A percentile compares a stretch with the other conserved stretches of the same genome.
Evolutionary conservation across 192 early-diverging fungal species (phyloP).

Genomic region (Allomyces arbusculus): DNA sequence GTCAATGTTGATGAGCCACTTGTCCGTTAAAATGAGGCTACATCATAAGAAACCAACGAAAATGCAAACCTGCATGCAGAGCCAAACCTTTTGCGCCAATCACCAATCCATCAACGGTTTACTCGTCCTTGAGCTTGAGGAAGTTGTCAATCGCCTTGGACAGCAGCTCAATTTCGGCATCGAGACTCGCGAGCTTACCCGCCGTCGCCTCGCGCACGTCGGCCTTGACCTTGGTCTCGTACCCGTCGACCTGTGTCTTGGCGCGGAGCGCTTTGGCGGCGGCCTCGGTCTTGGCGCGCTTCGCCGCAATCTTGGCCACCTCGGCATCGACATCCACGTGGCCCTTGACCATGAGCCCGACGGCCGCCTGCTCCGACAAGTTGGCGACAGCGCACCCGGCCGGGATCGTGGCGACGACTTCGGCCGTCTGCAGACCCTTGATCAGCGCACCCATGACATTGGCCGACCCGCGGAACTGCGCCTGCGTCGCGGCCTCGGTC

Average conservation of each 20-base stretch:
- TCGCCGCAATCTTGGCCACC: conserved; percentile 55
- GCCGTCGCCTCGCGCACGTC: conserved; percentile 53
- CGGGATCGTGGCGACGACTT: conserved; percentile 39
- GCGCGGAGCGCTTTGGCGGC: conserved; percentile 30
- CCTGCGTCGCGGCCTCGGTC: conserved; percentile 14
- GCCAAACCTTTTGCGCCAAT: too few species aligned
- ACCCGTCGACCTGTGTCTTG: conserved; percentile 45
- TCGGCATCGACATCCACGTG: conserved; percentile 66
- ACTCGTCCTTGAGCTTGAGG: conserved; percentile 28
- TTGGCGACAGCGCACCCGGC: conserved; percentile 57
- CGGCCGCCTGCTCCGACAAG: conserved; percentile 45
- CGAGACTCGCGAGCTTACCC: conserved; percentile 45
- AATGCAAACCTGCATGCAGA: too few species aligned
- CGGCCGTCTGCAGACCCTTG: conserved; percentile 50
- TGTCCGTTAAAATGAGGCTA: too few species aligned
- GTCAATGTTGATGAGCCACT: too few species aligned
- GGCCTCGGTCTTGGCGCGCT: conserved; percentile 36
- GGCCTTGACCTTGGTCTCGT: conserved; percentile 42
- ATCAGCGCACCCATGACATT: conserved; percentile 45
- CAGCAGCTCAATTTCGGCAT: conserved; percentile 57
- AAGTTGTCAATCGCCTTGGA: conserved; percentile 45
- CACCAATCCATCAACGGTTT: too few species aligned
- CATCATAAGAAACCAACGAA: too few species aligned
- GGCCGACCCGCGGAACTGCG: conserved; percentile 33
- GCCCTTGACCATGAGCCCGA: conserved; percentile 60